Evolutionary conservation across 371 early-diverging fungal species (phyloP).

Genomic region (Lichtheimia ramosa): DNA sequence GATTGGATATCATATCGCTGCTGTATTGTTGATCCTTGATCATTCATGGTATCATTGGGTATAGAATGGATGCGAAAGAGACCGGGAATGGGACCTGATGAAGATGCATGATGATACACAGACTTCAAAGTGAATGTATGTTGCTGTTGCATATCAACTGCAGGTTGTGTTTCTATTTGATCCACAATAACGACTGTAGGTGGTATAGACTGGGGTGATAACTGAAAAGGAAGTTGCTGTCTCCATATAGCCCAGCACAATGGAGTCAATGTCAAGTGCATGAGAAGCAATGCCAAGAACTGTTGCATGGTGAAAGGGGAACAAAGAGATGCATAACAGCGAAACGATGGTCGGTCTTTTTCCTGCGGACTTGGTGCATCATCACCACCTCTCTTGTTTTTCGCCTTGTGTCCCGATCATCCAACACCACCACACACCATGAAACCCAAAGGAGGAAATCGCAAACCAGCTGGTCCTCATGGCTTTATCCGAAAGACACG

Average conservation of each 20-base stretch:
- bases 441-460: background rate
- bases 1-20: background rate
- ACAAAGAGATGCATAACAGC: background rate
- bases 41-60: background rate
- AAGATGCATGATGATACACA: constrained; percentile 39
- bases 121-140: constrained; percentile 18
- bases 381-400: too few relatives aligned
- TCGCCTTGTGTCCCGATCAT: background rate
- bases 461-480: background rate
- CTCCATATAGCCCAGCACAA: background rate
- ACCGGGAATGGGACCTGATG: constrained; percentile 31
- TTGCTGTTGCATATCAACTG: background rate
- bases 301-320: background rate
- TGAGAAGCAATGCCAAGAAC: background rate
- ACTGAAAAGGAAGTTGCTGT: background rate
- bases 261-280: background rate
- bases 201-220: background rate
- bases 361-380: too few relatives aligned
- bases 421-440: background rate
- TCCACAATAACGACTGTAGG: background rate
- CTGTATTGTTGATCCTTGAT: background rate
- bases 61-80: constrained; percentile 42
- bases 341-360: too few relatives aligned
- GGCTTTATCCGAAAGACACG: background rate
- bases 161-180: background rate